phyloP scores from a whole-genome alignment of 2,329 filamentous ascomycete species.

The Fusarium agapanthi region DNA sequence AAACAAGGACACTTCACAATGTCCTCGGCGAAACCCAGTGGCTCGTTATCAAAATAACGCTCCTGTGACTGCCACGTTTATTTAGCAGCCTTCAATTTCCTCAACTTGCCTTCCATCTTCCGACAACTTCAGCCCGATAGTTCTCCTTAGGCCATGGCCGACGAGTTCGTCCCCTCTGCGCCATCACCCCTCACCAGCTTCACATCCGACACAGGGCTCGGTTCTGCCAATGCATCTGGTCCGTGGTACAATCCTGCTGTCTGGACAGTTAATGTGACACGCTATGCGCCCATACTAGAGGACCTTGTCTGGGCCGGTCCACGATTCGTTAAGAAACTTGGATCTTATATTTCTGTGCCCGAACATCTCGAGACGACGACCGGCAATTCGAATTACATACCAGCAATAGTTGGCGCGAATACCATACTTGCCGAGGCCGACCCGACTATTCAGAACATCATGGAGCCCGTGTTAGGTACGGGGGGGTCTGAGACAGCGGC shows the following conservation, averaged over 20 bases:
- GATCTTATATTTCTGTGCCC: conserved; percentile 67
- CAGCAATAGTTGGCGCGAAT: conserved; percentile 31
- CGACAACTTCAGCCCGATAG: conserved; percentile 5
- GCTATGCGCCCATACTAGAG: conserved; percentile 70
- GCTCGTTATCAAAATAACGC: conserved; percentile 16
- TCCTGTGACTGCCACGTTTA: background rate
- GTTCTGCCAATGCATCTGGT: conserved; percentile 10
- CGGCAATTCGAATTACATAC: conserved; percentile 49
- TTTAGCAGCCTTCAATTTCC: background rate
- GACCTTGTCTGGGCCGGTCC: conserved; percentile 76
- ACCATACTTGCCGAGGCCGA: conserved; percentile 35
- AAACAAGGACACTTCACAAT: conserved; percentile 35
- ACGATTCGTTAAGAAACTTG: conserved; percentile 73
- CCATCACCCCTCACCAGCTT: conserved; percentile 34
- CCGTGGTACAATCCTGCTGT: conserved; percentile 64
- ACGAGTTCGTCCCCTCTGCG: conserved; percentile 32
- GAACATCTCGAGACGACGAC: conserved; percentile 64
- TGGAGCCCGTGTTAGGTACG: conserved; percentile 38
- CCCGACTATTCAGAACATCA: conserved; percentile 42
- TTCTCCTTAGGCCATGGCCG: conserved; percentile 35
- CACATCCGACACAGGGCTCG: conserved; percentile 12
- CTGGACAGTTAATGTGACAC: conserved; percentile 67
- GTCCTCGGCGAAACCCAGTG: conserved; percentile 22
- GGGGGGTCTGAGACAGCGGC: conserved; percentile 23
- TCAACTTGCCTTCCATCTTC: background rate